phyloP scores from a whole-genome alignment of 2,329 filamentous ascomycete genomes.

The Leptographium procerum region DNA sequence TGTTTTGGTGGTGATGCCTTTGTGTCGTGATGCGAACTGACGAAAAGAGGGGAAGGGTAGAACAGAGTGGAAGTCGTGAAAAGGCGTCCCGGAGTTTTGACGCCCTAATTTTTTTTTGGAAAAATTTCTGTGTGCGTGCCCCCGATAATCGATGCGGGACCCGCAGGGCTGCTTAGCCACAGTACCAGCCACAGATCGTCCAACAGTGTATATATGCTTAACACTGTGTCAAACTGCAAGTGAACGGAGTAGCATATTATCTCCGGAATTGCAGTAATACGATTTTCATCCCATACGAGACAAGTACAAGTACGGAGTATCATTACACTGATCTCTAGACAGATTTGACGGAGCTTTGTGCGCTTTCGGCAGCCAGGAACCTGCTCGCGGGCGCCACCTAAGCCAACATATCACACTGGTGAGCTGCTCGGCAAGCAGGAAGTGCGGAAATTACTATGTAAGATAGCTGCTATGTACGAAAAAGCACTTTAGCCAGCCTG shows the following conservation, averaged over 20 bases:
- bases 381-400: background rate
- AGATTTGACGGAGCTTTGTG: background rate
- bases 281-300: no score
- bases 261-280: constrained; percentile 2
- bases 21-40: constrained; percentile 2
- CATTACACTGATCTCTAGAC: background rate
- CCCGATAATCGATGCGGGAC: background rate
- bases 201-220: background rate
- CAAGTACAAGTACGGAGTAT: no score
- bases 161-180: background rate
- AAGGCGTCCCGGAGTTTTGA: background rate
- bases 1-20: constrained; percentile 8
- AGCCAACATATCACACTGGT: background rate
- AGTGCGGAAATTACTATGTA: background rate
- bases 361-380: background rate
- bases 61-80: background rate
- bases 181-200: background rate
- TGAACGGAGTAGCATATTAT: background rate
- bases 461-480: no score
- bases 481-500: background rate
- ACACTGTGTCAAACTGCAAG: background rate
- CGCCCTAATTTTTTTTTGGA: background rate
- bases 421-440: background rate
- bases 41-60: background rate
- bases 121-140: constrained; percentile 5